Conservation (phyloP, 768 basidiomycete genomes). For the Aureoboletus auriporus region DNA sequence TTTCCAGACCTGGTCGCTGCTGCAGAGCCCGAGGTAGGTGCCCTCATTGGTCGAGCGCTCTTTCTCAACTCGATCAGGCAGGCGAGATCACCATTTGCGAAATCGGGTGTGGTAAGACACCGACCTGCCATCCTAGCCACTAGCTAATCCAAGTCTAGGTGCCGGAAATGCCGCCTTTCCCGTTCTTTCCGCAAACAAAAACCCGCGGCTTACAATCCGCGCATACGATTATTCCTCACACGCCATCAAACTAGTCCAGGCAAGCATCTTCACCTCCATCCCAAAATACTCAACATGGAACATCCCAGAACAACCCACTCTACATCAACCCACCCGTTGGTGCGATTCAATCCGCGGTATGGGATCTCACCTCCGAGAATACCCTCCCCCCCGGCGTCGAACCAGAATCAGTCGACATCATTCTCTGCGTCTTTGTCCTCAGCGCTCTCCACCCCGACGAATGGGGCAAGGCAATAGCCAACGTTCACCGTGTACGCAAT, state of each 20-base stretch:
- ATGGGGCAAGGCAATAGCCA: conserved; percentile 80
- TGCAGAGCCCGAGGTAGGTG: conserved; percentile 57
- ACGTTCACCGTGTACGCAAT: conserved; percentile 63
- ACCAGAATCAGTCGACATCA: conserved; percentile 75
- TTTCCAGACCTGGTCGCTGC: conserved; percentile 84
- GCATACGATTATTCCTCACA: conserved; percentile 91
- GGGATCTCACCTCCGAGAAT: conserved; percentile 75
- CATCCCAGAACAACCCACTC: conserved; percentile 59
- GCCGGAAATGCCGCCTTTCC: conserved; percentile 97
- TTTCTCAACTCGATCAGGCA: conserved; percentile 46
- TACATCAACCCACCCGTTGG: conserved; percentile 68
- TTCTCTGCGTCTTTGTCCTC: conserved; percentile 91
- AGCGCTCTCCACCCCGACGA: conserved; percentile 92
- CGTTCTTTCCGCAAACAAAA: conserved; percentile 75
- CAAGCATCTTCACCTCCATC: conserved; percentile 26
- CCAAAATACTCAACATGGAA: neutral
- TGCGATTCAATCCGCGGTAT: conserved; percentile 73
- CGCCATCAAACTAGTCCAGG: conserved; percentile 89
- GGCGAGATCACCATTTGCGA: conserved; percentile 77
- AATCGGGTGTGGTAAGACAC: conserved; percentile 77
- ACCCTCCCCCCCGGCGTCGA: conserved; percentile 60
- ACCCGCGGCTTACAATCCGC: conserved; percentile 65
- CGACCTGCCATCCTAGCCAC: neutral
- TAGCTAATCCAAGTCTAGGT: conserved; percentile 41
- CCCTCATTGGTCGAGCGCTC: neutral